Base-by-base conservation (phyloP, 2,329 filamentous ascomycete species). In the Leptosphaerulina australis region DNA sequence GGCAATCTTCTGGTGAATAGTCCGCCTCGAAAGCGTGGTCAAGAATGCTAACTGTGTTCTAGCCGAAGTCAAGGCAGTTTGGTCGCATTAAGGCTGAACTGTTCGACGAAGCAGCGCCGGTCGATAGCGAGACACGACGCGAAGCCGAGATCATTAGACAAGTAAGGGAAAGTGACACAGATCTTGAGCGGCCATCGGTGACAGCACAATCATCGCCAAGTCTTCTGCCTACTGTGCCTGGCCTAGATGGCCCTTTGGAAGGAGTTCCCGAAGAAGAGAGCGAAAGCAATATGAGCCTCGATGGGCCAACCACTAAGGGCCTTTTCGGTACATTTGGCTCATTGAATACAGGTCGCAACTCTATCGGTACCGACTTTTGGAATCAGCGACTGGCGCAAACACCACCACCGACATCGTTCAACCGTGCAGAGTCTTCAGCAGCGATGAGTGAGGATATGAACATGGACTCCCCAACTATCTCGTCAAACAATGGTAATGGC, bases 1-100 rank as follows among this genome's bases (percentile, higher is more conserved):
- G 90, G 92, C 6, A 99, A 96, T 72, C 80, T 99, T 54, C 74
- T 99, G 68, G 90, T 94, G 79, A 70, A 87, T 76, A 33, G 24
- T 10, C 10, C 3, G 14, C 2, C 18, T 11, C 9, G 6, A 9
- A n/a, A 12, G 14, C 21, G 8, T 9, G 6, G 9, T 12, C n/a
- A 9, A n/a, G 12, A 10, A 50, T 62, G 35, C 56, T 62, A 35
- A 69, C 47, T n/a, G 34, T 49, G 40, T 11, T 8, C 3, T 60
- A 95, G 90, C 94, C 95, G 10, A 99, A 97, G 79, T 94, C 93
- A 0, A 96, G 96, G 75, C 91, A 88, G 0, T 99, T 99, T 72
- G 91, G 92, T 4, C 87, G 94, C 9, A 96, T 99, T 59, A 86
- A 90, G 54, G 94, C 93, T 7, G 91, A 91, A 3, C 81, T 99